Evolutionary conservation across 306 rosid species (phyloP), one percentile per base, ranked within the genome.

Genomic region (Cicer yamashitae): DNA sequence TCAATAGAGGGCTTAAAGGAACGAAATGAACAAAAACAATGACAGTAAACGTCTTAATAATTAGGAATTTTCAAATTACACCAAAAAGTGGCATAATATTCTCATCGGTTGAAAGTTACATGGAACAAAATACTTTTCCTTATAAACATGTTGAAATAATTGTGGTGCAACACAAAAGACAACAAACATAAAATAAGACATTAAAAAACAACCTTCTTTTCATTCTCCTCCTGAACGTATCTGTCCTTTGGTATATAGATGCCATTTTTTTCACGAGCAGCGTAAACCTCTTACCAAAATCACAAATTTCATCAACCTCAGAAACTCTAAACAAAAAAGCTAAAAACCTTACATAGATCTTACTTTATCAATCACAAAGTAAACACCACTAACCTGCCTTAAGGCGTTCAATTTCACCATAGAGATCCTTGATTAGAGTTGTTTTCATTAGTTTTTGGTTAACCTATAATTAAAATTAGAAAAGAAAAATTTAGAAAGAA

Each of bases 391-490:
- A 58, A 92, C 97, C 98, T 67, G 89, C 89, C 76, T 96, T 96
- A 41, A 96, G 91, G 25, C 98, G 96, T 43, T 96, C 99, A 12
- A 96, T 96, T 92, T 96, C 99, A 82, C 98, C 93, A 62, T 96
- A 96, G 61, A 96, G 97, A 83, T 96, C 99, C 84, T 96, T 96
- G 73, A 96, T 96, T 40, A 92, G 90, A 1, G 99, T 96, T 73
- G 98, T 82, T 82, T 96, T 96, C 98, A 92, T 96, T 97, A 96
- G 87, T 80, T 96, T 96, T 76, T 96, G 99, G 77, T 96, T 94
- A 73, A 94, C 93, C 99, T 94, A 58, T 30, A 30, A 30, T 72
- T 53, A 38, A 30, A 64, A 40, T 20, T 61, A 10, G 50, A 46
- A 7, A 7, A 72, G 69, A 66, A 50, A 30, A 34, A 30, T 59